Evolutionary conservation across 305 asterid species (phyloP).

Genomic region (Coffea humblotiana): DNA sequence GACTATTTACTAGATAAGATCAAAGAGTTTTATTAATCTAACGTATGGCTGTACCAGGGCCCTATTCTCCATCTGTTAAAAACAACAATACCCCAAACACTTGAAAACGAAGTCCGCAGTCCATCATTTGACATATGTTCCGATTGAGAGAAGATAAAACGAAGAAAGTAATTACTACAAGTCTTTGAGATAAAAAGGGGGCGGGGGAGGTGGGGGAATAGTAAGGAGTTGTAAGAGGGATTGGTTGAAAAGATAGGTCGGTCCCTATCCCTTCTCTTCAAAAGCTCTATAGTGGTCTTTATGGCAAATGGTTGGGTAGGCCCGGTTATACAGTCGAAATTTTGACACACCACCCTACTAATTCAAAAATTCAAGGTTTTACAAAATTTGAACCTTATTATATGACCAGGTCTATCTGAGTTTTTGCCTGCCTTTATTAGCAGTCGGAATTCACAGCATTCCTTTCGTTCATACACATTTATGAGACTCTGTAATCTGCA

Average conservation of each 20-base stretch:
- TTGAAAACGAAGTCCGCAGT: background rate
- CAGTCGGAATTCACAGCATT: constrained; percentile 24
- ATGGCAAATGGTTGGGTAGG: too few relatives aligned
- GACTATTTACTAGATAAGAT: constrained; percentile 17
- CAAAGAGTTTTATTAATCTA: background rate
- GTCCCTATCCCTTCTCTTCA: constrained; percentile 18
- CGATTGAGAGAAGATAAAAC: constrained; percentile 6
- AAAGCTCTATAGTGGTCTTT: background rate
- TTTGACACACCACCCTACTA: too few relatives aligned
- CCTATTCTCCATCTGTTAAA: constrained; percentile 1
- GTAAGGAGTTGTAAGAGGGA: background rate
- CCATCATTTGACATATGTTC: constrained; percentile 16
- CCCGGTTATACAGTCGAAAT: too few relatives aligned
- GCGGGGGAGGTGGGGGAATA: background rate
- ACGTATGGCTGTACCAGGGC: background rate
- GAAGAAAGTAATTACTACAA: background rate
- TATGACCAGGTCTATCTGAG: too few relatives aligned
- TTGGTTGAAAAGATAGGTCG: constrained; percentile 25
- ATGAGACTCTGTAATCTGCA: background rate
- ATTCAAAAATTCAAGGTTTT: too few relatives aligned
- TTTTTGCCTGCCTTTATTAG: background rate
- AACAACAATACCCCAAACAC: constrained; percentile 5
- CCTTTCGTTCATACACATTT: background rate
- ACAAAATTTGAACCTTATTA: too few relatives aligned
- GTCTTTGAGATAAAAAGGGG: background rate